These are phyloP conservation scores for Aspergillus latus DNA, from an alignment of 2,329 filamentous ascomycete species.

Conservation along the genomic window DNA sequence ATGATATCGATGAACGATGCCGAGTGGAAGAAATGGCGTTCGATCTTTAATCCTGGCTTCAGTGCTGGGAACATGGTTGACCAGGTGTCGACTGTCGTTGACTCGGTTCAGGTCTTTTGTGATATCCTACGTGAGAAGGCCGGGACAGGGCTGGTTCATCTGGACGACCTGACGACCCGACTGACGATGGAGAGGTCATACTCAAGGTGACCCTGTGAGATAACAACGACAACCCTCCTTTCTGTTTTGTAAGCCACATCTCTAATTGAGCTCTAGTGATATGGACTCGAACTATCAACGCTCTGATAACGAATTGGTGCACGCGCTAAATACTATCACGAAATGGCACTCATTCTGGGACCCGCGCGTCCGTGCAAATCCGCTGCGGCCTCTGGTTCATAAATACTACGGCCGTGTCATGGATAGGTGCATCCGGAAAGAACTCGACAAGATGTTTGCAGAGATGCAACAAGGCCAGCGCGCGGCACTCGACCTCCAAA, in stretches of 20 bases:
- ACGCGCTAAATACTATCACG: neutral
- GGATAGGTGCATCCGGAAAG: neutral
- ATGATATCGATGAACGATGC: neutral
- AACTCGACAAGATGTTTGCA: neutral
- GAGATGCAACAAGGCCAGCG: neutral
- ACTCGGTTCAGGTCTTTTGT: neutral
- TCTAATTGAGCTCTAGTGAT: neutral
- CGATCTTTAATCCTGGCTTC: neutral
- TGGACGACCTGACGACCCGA: neutral
- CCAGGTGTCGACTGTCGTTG: neutral
- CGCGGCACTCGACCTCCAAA: neutral
- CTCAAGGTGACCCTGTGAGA: neutral
- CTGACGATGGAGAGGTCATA: constrained; percentile 1
- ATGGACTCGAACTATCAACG: neutral
- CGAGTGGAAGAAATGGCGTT: neutral
- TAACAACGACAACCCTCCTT: neutral
- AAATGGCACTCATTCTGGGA: neutral
- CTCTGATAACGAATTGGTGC: neutral
- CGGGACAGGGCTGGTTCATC: neutral
- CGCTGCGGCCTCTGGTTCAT: neutral
- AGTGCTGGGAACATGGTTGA: neutral
- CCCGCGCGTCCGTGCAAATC: neutral
- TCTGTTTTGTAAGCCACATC: neutral
- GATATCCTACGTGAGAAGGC: neutral
- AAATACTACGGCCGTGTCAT: neutral